Base-by-base conservation (phyloP, 176 grass and related monocot species). In the Luzula sylvatica region DNA sequence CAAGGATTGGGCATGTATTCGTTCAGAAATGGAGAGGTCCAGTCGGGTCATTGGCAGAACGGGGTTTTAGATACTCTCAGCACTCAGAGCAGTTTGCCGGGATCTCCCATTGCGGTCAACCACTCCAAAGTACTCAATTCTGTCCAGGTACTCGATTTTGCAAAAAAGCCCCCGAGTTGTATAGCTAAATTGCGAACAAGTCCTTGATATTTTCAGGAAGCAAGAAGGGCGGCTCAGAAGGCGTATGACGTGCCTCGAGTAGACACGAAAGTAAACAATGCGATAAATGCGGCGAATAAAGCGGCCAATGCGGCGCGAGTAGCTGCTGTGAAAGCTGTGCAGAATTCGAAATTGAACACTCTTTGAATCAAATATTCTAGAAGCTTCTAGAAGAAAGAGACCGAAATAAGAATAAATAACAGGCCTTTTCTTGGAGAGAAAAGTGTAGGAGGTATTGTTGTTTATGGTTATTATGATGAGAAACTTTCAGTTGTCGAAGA, bases 11-110 rank as follows among this genome's bases (percentile, higher is more conserved):
- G 92, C 58, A 86, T 98, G 85, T 98, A 90, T 70, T 86, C 77
- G 67, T 98, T 98, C 75, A 75, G 85, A 42, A 98, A 98, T 65
- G 86, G 93, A 49, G 93, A 98, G 78, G 86, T 81, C 2, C 93
- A 98, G 68, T 80, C 93, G 52, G 93, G 93, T 53, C 93, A 98
- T 59, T 98, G 93, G 93, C 93, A 98, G 73, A 98, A 75, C 26
- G 93, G 85, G 47, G 44, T 74, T 26, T 80, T 96, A 13, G 68
- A 79, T 59, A 89, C 84, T 14, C 65, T 86, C 47, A 89, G 90
- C 71, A 96, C 90, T 26, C 90, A 89, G 61, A 89, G 61, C 42
- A 64, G 61, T 61, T 20, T 35, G 30, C 84, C 81, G 61, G 71
- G 73, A 44, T 96, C 90, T 2, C 74, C 90, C 58, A 62, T 89